Conservation (phyloP, 805 yeast genomes). For the Yarrowia deformans region DNA sequence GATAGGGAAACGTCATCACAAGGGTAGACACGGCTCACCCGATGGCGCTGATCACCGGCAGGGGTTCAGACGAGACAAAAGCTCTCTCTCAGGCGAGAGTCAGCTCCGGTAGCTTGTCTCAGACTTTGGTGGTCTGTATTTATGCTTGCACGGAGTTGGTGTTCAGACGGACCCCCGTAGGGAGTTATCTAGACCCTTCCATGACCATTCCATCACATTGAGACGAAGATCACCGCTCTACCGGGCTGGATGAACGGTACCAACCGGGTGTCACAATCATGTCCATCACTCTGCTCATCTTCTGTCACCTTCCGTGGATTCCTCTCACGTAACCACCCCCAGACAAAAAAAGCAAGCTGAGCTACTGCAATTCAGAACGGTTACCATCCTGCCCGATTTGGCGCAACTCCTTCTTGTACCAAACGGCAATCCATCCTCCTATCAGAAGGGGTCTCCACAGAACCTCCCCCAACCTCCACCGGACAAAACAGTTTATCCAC, state of each 20-base stretch:
- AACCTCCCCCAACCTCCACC: not conserved
- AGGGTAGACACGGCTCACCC: conserved; percentile 17
- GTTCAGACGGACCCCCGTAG: too few species aligned
- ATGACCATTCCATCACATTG: not conserved
- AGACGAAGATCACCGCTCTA: not conserved
- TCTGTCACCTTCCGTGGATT: not conserved
- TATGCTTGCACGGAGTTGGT: too few species aligned
- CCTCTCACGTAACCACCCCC: not conserved
- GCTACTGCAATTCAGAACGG: not conserved
- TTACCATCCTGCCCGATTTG: not conserved
- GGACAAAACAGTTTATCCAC: too few species aligned
- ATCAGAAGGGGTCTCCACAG: not conserved
- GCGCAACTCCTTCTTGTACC: not conserved
- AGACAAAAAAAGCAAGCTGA: conserved; percentile 10
- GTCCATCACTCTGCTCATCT: not conserved
- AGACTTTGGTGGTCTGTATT: not conserved
- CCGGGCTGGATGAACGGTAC: not conserved
- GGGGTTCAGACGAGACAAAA: not conserved
- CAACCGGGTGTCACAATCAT: not conserved
- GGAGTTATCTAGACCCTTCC: too few species aligned
- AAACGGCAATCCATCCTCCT: not conserved
- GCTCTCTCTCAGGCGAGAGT: not conserved
- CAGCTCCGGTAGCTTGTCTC: not conserved
- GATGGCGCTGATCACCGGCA: conserved; percentile 14
- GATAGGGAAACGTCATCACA: not conserved